Evolutionary conservation across 306 rosid species (phyloP).

Genomic region (Hippophae gyantsensis): DNA sequence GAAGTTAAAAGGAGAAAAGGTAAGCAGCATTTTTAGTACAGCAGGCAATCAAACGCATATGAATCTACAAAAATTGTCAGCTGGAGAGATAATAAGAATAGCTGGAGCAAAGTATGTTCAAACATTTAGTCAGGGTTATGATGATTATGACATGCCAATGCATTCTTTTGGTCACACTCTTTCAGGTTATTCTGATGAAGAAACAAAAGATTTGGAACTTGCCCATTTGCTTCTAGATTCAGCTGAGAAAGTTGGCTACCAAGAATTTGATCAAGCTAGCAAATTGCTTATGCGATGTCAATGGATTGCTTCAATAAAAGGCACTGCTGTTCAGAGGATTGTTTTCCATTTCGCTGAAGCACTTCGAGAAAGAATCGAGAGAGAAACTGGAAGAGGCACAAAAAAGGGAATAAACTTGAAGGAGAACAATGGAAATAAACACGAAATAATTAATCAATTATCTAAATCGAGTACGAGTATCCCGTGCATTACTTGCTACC

Average conservation of each 20-base stretch:
- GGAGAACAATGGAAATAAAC: conserved; percentile 6
- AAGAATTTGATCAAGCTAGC: conserved; percentile 53
- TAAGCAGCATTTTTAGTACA: conserved; percentile 2
- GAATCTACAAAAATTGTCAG: conserved; percentile 34
- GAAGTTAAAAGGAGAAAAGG: conserved; percentile 26
- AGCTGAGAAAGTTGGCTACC: conserved; percentile 55
- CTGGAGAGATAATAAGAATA: conserved; percentile 52
- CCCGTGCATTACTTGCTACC: conserved; percentile 18
- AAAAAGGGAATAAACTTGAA: neutral
- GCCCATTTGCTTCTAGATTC: conserved; percentile 57
- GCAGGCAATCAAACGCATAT: neutral
- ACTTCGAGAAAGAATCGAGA: conserved; percentile 47
- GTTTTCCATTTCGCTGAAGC: conserved; percentile 47
- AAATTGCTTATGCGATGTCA: conserved; percentile 45
- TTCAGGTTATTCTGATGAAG: conserved; percentile 36
- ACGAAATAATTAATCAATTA: neutral
- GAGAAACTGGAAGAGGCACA: conserved; percentile 27
- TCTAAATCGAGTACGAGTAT: neutral
- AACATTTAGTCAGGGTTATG: conserved; percentile 33
- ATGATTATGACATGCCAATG: conserved; percentile 23
- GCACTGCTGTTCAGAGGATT: conserved; percentile 39
- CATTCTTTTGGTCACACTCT: conserved; percentile 51
- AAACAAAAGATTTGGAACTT: conserved; percentile 57
- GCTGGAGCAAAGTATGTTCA: conserved; percentile 70
- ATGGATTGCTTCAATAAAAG: conserved; percentile 29